Evolutionary conservation across 192 early-diverging fungal genomes (phyloP).

Genomic region (Umbelopsis ramanniana): DNA sequence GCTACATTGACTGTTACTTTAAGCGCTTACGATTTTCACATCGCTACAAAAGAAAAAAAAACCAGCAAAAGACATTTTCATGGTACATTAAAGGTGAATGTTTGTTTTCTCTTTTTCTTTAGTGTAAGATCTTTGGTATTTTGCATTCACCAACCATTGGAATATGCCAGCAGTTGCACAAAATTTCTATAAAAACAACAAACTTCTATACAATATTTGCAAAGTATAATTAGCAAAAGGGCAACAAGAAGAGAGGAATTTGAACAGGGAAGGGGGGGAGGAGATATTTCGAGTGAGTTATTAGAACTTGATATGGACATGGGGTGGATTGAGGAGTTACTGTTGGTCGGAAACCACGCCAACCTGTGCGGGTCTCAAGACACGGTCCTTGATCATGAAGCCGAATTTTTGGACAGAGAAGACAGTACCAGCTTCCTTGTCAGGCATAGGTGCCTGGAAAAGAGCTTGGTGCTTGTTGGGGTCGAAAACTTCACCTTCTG

Average conservation of each 20-base stretch:
- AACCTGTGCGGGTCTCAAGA: conserved; percentile 94
- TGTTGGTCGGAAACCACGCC: conserved; percentile 79
- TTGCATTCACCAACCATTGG: conserved; percentile 13
- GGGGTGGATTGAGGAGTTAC: conserved; percentile 13
- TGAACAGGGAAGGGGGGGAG: neutral
- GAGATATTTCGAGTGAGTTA: conserved; percentile 5
- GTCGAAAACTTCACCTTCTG: conserved; percentile 90
- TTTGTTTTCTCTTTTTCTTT: neutral
- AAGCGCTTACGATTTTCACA: too few species aligned
- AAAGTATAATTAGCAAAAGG: conserved; percentile 14
- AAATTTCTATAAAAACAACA: conserved; percentile 21
- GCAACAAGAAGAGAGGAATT: neutral
- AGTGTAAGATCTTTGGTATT: neutral
- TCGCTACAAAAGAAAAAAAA: too few species aligned
- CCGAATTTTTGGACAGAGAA: conserved; percentile 92
- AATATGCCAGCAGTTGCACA: neutral
- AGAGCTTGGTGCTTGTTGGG: conserved; percentile 94
- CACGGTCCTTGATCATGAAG: conserved; percentile 90
- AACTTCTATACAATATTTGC: conserved; percentile 23
- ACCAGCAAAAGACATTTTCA: neutral
- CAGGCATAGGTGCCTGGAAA: conserved; percentile 89
- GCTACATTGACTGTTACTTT: neutral
- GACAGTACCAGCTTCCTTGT: conserved; percentile 87
- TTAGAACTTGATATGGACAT: conserved; percentile 8
- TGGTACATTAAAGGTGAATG: neutral